These are phyloP conservation scores for Fomitopsis pulvina DNA, from an alignment of 768 basidiomycete species.

Conservation along the genomic window DNA sequence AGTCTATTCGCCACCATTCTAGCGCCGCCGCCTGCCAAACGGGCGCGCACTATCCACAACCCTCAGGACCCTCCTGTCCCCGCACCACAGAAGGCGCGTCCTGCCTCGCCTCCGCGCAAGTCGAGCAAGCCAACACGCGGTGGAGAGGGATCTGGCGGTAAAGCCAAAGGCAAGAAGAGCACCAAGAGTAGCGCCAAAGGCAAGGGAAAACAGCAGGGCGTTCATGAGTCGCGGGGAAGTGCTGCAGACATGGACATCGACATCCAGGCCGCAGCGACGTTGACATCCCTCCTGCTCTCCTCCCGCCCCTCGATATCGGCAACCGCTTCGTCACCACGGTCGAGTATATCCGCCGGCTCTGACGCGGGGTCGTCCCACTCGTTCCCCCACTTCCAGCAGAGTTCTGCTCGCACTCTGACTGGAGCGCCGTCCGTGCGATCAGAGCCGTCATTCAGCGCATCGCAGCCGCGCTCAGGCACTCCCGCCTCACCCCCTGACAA, in stretches of 20 bases:
- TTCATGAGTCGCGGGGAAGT: conserved; percentile 2
- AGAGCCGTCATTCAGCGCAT: conserved; percentile 31
- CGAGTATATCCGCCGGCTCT: conserved; percentile 62
- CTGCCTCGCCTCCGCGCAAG: conserved; percentile 17
- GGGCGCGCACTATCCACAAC: conserved; percentile 75
- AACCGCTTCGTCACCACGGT: conserved; percentile 62
- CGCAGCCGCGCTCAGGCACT: conserved; percentile 25
- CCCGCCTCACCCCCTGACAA: conserved; percentile 21
- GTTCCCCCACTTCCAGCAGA: conserved; percentile 59
- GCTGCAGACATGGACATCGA: conserved; percentile 36
- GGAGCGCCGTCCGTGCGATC: conserved; percentile 34
- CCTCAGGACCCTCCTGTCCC: conserved; percentile 61
- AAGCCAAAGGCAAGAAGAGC: conserved; percentile 16
- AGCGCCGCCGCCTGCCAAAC: conserved; percentile 69
- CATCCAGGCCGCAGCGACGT: conserved; percentile 78
- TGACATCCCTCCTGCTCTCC: conserved; percentile 65
- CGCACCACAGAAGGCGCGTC: conserved; percentile 32
- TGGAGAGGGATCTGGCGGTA: conserved; percentile 11
- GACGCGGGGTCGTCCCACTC: conserved; percentile 59
- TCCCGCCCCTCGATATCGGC: conserved; percentile 52
- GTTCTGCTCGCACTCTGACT: conserved; percentile 48
- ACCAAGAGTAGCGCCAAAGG: conserved; percentile 16
- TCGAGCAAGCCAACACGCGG: conserved; percentile 17
- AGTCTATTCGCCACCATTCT: conserved; percentile 72
- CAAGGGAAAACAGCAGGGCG: conserved; percentile 12